A percentile compares a stretch with the other conserved stretches of the same genome.
Conservation (phyloP, 179 eudicot genomes). For the Silene coronaria region DNA sequence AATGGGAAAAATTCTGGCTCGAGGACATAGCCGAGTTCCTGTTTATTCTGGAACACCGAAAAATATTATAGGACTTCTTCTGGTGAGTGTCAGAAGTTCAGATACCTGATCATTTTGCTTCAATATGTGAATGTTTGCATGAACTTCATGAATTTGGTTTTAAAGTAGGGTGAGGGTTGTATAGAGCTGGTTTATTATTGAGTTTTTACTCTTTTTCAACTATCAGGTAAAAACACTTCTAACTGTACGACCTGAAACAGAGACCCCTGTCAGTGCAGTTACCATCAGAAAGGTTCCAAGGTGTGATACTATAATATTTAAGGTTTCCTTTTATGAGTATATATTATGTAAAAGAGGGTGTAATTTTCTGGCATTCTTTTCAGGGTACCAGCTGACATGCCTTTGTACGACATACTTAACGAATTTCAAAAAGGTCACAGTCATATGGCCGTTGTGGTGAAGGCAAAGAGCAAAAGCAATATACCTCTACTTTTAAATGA, state of each 20-base stretch:
- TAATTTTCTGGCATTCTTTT: conserved; percentile 15
- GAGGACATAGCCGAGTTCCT: conserved; percentile 92
- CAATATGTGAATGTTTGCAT: neutral
- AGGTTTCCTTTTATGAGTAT: neutral
- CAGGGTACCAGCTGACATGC: conserved; percentile 53
- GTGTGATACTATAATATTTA: conserved; percentile 27
- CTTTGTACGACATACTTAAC: conserved; percentile 52
- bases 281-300: conserved; percentile 91
- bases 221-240: conserved; percentile 84
- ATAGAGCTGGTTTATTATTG: neutral
- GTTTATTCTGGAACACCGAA: conserved; percentile 72
- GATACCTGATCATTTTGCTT: conserved; percentile 7
- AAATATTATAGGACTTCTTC: conserved; percentile 75
- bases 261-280: conserved; percentile 94
- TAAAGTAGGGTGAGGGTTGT: neutral
- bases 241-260: conserved; percentile 89
- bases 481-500: conserved; percentile 26
- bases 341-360: neutral
- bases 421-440: conserved; percentile 64
- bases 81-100: conserved; percentile 43
- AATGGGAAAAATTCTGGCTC: conserved; percentile 81
- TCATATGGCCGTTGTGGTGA: conserved; percentile 98
- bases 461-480: conserved; percentile 41
- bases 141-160: conserved; percentile 1
- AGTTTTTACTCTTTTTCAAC: conserved; percentile 6